These are phyloP conservation scores for Geotrichum cucujoidarum DNA, from an alignment of 1,139 yeast genomes.

Conservation along the genomic window DNA sequence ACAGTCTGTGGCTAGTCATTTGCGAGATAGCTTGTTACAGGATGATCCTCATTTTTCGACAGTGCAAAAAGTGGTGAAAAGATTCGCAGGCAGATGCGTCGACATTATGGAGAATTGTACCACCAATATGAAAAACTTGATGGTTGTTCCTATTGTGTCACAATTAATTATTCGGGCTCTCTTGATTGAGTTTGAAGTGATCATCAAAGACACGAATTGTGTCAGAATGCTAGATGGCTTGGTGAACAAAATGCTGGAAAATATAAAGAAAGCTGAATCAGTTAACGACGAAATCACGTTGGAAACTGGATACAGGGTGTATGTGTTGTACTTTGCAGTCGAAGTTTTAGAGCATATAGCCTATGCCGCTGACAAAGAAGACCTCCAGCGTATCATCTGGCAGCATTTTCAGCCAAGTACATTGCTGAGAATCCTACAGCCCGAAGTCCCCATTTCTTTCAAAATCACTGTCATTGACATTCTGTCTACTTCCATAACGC, in stretches of 20 bases:
- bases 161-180: neutral
- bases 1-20: neutral
- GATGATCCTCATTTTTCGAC: neutral
- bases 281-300: neutral
- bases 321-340: conserved; percentile 47
- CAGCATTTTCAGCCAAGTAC: neutral
- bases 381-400: neutral
- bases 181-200: neutral
- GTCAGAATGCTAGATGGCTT: neutral
- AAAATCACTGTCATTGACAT: neutral
- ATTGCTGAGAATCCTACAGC: neutral
- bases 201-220: neutral
- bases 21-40: neutral
- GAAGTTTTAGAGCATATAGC: conserved; percentile 47
- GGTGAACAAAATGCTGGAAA: neutral
- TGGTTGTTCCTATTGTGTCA: neutral
- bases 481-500: neutral
- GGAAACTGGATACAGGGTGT: conserved; percentile 28
- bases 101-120: neutral
- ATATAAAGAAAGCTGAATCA: neutral
- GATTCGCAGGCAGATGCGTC: neutral
- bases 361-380: neutral
- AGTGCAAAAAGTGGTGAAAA: neutral
- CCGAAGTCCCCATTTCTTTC: neutral
- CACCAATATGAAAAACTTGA: neutral